Evolutionary conservation across 441 rosid genomes (phyloP).

Genomic region (Mallotus japonicus): DNA sequence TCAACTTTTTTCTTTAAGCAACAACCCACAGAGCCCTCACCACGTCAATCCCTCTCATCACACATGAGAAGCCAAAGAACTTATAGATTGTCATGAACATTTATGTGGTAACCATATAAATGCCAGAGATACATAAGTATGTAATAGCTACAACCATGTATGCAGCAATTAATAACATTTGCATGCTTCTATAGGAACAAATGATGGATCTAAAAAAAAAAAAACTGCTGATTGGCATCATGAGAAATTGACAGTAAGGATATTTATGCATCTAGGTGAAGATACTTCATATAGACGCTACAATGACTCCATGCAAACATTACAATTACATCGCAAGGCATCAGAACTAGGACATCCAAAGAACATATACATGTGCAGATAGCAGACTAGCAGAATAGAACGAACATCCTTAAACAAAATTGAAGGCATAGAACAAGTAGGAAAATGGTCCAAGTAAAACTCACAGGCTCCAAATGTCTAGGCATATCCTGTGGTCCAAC

Average conservation of each 20-base stretch:
- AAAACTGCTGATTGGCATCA: not conserved
- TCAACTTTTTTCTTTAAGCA: not conserved
- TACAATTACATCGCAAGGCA: not conserved
- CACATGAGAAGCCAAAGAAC: not conserved
- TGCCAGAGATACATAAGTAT: not conserved
- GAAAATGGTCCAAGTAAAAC: constrained; percentile 11
- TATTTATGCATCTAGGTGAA: not conserved
- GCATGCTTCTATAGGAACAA: not conserved
- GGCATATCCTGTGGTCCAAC: constrained; percentile 86
- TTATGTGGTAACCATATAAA: not conserved
- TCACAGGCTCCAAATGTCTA: constrained; percentile 71
- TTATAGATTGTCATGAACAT: not conserved
- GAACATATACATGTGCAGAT: not conserved
- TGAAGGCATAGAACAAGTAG: not conserved
- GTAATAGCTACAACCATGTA: not conserved
- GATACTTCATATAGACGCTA: not conserved
- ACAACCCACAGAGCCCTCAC: no score
- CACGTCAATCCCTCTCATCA: no score
- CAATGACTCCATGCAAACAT: not conserved
- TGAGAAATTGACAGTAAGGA: not conserved
- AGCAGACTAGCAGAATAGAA: constrained; percentile 3
- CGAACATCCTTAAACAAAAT: not conserved
- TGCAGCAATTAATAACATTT: not conserved
- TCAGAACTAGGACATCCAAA: not conserved
- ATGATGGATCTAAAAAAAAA: not conserved